phyloP scores from a whole-genome alignment of 345 rosid genomes.

The Eucalyptus tenuipes region DNA sequence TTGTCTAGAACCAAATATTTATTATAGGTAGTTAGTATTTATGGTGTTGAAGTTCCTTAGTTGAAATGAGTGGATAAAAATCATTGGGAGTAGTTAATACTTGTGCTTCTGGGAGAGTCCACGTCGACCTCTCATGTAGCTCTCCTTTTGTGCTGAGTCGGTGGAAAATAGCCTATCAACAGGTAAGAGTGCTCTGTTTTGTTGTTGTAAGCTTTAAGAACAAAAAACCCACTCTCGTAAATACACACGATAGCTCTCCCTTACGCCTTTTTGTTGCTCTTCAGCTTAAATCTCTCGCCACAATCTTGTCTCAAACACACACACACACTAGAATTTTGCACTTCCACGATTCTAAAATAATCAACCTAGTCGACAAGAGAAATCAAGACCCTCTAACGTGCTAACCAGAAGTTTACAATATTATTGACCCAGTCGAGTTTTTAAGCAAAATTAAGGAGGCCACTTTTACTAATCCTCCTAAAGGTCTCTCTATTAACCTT shows the following conservation, averaged over 20 bases:
- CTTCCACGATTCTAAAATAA: background rate
- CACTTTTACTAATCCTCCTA: background rate
- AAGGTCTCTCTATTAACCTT: background rate
- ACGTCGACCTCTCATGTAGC: background rate
- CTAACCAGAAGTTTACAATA: background rate
- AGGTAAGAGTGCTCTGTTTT: background rate
- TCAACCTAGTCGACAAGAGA: background rate
- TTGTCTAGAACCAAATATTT: background rate
- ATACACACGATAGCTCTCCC: background rate
- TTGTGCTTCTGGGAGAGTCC: background rate
- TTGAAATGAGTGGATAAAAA: background rate
- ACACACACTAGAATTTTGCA: background rate
- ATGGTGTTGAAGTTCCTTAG: background rate
- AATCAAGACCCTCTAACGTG: background rate
- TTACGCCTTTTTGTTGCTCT: background rate
- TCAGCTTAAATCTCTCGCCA: background rate
- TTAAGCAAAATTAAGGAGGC: background rate
- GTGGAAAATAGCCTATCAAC: background rate
- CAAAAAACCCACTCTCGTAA: background rate
- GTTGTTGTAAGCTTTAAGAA: background rate
- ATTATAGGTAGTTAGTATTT: background rate
- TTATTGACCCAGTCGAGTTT: background rate
- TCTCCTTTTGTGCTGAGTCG: background rate
- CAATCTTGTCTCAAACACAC: background rate
- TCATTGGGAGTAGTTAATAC: background rate